Percentiles rank a stretch among this genome's conserved stretches.
Evolutionary conservation across 495 filamentous ascomycete species (phyloP).

Genomic region (Hyaloscypha hepaticicola): DNA sequence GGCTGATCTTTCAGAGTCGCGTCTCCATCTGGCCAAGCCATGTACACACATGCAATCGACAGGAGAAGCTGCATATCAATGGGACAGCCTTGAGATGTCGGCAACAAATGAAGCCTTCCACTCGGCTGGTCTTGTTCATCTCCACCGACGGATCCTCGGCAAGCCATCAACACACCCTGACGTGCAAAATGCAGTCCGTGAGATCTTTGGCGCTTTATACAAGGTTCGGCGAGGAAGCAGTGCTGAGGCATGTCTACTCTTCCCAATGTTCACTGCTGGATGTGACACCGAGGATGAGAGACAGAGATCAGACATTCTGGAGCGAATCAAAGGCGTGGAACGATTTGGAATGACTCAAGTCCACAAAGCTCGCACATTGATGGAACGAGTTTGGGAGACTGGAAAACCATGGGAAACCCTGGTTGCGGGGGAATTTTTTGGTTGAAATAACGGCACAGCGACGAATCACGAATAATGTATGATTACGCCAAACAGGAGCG

Average conservation of each 20-base stretch:
- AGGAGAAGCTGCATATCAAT: slow-evolving; percentile 45
- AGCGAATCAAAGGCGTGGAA: slow-evolving; percentile 68
- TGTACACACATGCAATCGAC: slow-evolving; percentile 49
- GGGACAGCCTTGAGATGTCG: slow-evolving; percentile 63
- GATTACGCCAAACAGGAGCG: background rate
- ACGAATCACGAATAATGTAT: slow-evolving; percentile 8
- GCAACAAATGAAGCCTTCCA: slow-evolving; percentile 83
- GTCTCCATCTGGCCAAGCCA: slow-evolving; percentile 39
- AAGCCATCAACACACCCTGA: slow-evolving; percentile 51
- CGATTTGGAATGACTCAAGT: slow-evolving; percentile 71
- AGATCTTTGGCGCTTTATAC: slow-evolving; percentile 60
- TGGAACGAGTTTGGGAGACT: slow-evolving; percentile 66
- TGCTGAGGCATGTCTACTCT: slow-evolving; percentile 74
- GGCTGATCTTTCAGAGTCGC: slow-evolving; percentile 49
- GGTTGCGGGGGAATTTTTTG: slow-evolving; percentile 65
- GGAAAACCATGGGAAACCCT: slow-evolving; percentile 62
- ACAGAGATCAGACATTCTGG: slow-evolving; percentile 61
- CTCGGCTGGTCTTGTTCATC: slow-evolving; percentile 75
- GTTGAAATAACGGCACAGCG: slow-evolving; percentile 33
- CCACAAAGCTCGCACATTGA: slow-evolving; percentile 57
- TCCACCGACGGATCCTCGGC: slow-evolving; percentile 70
- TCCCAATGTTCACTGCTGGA: slow-evolving; percentile 83
- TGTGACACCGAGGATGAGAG: slow-evolving; percentile 62
- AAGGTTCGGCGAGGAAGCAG: slow-evolving; percentile 64
- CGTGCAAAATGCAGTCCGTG: slow-evolving; percentile 62